phyloP scores from a whole-genome alignment of 257 asterid genomes.

The Agastache rugosa region DNA sequence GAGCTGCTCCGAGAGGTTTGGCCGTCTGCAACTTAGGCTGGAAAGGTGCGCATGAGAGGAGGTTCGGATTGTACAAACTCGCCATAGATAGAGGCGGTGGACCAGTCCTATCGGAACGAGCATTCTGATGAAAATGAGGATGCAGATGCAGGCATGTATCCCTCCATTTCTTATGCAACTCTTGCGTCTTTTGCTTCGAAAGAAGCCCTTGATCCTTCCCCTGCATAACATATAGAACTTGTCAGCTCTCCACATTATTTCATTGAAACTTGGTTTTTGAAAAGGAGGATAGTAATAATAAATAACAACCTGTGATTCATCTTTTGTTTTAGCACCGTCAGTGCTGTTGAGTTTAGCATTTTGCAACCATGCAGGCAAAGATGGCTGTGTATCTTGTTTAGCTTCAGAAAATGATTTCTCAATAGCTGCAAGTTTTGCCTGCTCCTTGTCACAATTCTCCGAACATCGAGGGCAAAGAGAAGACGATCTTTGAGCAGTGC shows the following conservation, averaged over 20 bases:
- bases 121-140: constrained; percentile 63
- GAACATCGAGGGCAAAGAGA: constrained; percentile 64
- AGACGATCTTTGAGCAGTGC: constrained; percentile 46
- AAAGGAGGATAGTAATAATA: background rate
- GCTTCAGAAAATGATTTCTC: constrained; percentile 66
- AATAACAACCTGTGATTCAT: constrained; percentile 53
- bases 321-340: constrained; percentile 46
- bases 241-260: constrained; percentile 22
- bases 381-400: constrained; percentile 47
- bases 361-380: constrained; percentile 88
- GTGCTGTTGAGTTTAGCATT: constrained; percentile 54
- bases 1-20: constrained; percentile 62
- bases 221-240: constrained; percentile 42
- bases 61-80: constrained; percentile 56
- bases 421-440: constrained; percentile 54
- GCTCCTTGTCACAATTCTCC: constrained; percentile 63
- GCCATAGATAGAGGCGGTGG: constrained; percentile 51
- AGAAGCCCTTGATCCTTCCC: constrained; percentile 56
- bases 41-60: constrained; percentile 56
- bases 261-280: background rate
- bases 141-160: constrained; percentile 77
- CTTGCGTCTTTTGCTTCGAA: constrained; percentile 64
- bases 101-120: constrained; percentile 42
- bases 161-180: constrained; percentile 78
- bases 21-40: constrained; percentile 53